These are phyloP conservation scores for Ustilago cynodontis DNA, from an alignment of 1,284 basidiomycete species.

Conservation along the genomic window DNA sequence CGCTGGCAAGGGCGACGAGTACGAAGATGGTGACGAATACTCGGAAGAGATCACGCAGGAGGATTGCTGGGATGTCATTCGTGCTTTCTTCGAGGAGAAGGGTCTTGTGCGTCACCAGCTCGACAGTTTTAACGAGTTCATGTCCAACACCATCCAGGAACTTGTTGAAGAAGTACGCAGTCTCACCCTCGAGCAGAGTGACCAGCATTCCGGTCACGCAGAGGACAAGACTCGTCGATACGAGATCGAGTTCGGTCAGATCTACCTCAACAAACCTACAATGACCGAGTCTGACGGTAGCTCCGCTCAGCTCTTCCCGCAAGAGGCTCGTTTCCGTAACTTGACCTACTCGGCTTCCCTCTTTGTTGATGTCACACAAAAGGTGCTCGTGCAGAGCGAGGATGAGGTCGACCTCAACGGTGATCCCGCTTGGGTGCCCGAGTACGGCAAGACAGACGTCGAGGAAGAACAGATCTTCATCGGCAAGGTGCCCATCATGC, in stretches of 20 bases:
- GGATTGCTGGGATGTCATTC: slow-evolving; percentile 75
- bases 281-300: slow-evolving; percentile 96
- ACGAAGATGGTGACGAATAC: slow-evolving; percentile 55
- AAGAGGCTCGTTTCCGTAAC: slow-evolving; percentile 94
- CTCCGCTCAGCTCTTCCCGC: slow-evolving; percentile 93
- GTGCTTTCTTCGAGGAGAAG: slow-evolving; percentile 95
- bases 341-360: slow-evolving; percentile 95
- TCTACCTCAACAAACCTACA: slow-evolving; percentile 93
- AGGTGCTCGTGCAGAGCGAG: slow-evolving; percentile 82
- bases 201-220: slow-evolving; percentile 83
- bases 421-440: slow-evolving; percentile 82
- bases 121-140: slow-evolving; percentile 98
- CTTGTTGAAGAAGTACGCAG: slow-evolving; percentile 95
- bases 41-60: slow-evolving; percentile 67
- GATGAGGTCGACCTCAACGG: slow-evolving; percentile 78
- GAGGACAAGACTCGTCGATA: slow-evolving; percentile 81
- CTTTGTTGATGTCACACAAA: slow-evolving; percentile 95
- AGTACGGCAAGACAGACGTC: slow-evolving; percentile 75
- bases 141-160: slow-evolving; percentile 99
- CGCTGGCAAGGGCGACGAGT: slow-evolving; percentile 33
- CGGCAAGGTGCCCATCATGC: slow-evolving; percentile 98
- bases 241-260: slow-evolving; percentile 97
- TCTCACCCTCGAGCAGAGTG: slow-evolving; percentile 93
- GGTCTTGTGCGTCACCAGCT: slow-evolving; percentile 97
- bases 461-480: slow-evolving; percentile 86